Evolutionary conservation across 345 rosid species (phyloP).

Genomic region (Barbarea vulgaris): DNA sequence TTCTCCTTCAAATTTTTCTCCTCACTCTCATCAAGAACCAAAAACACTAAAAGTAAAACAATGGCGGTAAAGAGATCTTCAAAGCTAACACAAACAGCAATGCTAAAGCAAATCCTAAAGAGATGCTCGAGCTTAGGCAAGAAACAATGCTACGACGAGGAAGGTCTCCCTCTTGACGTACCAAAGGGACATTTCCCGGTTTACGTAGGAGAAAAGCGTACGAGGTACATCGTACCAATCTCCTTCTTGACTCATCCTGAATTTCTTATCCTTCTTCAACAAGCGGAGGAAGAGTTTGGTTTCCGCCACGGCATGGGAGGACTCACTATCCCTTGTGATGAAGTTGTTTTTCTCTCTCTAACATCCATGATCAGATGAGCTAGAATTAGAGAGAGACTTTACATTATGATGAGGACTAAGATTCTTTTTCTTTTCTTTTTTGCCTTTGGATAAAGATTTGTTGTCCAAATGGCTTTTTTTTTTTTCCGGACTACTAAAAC

Average conservation of each 20-base stretch:
- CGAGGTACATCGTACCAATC: constrained; percentile 84
- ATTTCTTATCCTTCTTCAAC: constrained; percentile 72
- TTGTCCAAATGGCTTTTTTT: constrained; percentile 37
- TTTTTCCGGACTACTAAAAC: constrained; percentile 39
- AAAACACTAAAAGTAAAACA: constrained; percentile 3
- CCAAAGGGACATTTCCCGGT: constrained; percentile 96
- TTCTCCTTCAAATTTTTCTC: constrained; percentile 5
- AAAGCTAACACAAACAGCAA: constrained; percentile 67
- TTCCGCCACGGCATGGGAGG: constrained; percentile 90
- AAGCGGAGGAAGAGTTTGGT: constrained; percentile 96
- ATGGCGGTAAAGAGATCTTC: constrained; percentile 69
- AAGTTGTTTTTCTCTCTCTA: constrained; percentile 52
- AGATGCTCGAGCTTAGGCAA: constrained; percentile 84
- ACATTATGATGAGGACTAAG: constrained; percentile 17
- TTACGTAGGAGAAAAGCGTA: constrained; percentile 81
- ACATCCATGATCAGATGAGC: constrained; percentile 34
- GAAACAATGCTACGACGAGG: constrained; percentile 54
- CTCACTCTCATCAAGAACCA: constrained; percentile 15
- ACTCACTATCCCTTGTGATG: constrained; percentile 91
- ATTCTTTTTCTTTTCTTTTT: constrained; percentile 27
- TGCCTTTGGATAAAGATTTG: constrained; percentile 39
- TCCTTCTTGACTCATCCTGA: constrained; percentile 76
- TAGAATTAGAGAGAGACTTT: constrained; percentile 21
- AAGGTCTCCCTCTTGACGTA: constrained; percentile 73
- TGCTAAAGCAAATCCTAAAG: constrained; percentile 72